These are phyloP conservation scores for Alternaria ventricosa DNA, from an alignment of 2,329 filamentous ascomycete species.

Conservation along the genomic window DNA sequence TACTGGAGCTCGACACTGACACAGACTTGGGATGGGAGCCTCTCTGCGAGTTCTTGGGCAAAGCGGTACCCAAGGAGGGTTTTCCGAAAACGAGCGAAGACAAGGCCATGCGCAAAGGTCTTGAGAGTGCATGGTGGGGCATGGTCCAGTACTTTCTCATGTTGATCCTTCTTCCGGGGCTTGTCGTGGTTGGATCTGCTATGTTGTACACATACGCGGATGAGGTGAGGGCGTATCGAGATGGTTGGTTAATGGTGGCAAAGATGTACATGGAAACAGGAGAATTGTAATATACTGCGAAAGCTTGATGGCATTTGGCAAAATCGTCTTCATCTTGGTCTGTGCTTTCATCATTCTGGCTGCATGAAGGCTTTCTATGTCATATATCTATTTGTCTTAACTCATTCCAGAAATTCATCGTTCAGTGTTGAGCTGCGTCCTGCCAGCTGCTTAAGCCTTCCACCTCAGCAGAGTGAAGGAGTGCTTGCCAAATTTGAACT, in stretches of 20 bases:
- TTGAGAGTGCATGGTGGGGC: conserved; percentile 29
- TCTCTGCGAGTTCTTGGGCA: conserved; percentile 37
- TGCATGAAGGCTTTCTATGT: neutral
- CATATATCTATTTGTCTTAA: neutral
- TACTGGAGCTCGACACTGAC: conserved; percentile 38
- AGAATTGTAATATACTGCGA: neutral
- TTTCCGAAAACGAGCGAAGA: conserved; percentile 34
- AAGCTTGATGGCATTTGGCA: neutral
- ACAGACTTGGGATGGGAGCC: conserved; percentile 29
- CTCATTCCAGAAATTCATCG: neutral
- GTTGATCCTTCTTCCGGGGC: conserved; percentile 22
- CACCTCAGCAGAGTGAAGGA: conserved; percentile 72
- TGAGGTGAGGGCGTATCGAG: conserved; percentile 15
- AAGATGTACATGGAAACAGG: conserved; percentile 21
- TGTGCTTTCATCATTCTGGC: neutral
- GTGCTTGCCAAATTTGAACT: conserved; percentile 71
- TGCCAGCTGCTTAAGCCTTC: conserved; percentile 43
- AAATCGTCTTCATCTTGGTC: neutral
- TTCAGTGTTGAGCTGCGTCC: neutral
- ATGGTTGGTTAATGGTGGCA: conserved; percentile 13
- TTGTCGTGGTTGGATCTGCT: conserved; percentile 6
- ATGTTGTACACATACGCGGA: conserved; percentile 18
- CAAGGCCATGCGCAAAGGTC: conserved; percentile 22
- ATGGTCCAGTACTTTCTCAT: conserved; percentile 29
- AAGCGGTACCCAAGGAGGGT: conserved; percentile 22